These are phyloP conservation scores for Pseudopyricularia javanii DNA, from an alignment of 2,329 filamentous ascomycete genomes.

Conservation along the genomic window DNA sequence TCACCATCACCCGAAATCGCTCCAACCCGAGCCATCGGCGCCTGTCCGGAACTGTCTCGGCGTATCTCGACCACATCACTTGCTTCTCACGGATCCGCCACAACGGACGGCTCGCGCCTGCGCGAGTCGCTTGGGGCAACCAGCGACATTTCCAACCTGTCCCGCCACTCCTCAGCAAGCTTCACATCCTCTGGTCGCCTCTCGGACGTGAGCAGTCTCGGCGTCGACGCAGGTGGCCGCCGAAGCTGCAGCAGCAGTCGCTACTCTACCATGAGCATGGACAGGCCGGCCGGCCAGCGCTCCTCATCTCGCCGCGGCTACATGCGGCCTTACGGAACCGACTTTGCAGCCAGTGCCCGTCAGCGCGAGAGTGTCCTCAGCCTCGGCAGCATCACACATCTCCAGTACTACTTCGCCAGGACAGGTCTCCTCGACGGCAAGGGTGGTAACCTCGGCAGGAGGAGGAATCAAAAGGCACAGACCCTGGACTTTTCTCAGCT, in stretches of 20 bases:
- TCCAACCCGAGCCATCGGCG: conserved; percentile 43
- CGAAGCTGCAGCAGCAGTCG: conserved; percentile 3
- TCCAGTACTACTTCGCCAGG: conserved; percentile 96
- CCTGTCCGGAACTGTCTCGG: conserved; percentile 46
- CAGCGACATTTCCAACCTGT: conserved; percentile 32
- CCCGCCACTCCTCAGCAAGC: conserved; percentile 53
- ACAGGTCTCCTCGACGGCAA: conserved; percentile 91
- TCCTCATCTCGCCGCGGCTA: conserved; percentile 48
- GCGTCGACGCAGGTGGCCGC: conserved; percentile 18
- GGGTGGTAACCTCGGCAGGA: conserved; percentile 70
- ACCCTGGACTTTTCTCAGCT: conserved; percentile 46
- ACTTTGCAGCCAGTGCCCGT: conserved; percentile 82
- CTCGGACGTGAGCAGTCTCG: conserved; percentile 27
- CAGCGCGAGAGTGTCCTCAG: conserved; percentile 93
- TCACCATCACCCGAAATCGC: conserved; percentile 55
- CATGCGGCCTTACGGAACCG: conserved; percentile 73
- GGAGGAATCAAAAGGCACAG: conserved; percentile 40
- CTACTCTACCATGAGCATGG: conserved; percentile 7
- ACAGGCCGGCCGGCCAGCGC: conserved; percentile 31
- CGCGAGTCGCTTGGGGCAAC: conserved; percentile 45
- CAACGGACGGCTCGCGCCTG: conserved; percentile 28
- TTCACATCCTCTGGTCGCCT: conserved; percentile 28
- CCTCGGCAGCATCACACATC: conserved; percentile 87
- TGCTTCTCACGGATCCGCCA: conserved; percentile 40
- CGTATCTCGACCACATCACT: conserved; percentile 52